phyloP scores from a whole-genome alignment of 495 filamentous ascomycete species.

The Penicillium waksmanii region DNA sequence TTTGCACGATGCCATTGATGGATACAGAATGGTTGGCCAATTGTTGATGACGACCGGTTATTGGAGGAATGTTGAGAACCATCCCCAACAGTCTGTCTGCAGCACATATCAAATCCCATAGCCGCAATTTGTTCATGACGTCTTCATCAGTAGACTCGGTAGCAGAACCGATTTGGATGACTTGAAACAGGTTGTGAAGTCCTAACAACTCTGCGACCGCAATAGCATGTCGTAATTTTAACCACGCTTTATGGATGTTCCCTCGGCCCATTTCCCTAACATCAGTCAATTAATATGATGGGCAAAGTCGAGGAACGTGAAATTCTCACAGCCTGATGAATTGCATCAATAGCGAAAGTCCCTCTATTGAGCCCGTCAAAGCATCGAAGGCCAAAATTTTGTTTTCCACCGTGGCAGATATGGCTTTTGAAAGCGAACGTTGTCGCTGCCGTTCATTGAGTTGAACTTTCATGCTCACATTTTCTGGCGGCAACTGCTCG shows the following conservation, averaged over 20 bases:
- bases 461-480: neutral
- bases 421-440: conserved; percentile 12
- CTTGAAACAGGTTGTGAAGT: conserved; percentile 22
- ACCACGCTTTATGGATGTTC: conserved; percentile 33
- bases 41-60: conserved; percentile 23
- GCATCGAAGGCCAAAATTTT: conserved; percentile 27
- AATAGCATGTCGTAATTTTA: conserved; percentile 28
- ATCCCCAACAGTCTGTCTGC: conserved; percentile 33
- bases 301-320: too few species aligned
- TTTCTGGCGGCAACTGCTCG: conserved; percentile 23
- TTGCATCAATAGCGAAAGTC: conserved; percentile 26
- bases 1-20: conserved; percentile 30
- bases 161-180: conserved; percentile 11
- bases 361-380: conserved; percentile 23
- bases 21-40: conserved; percentile 12
- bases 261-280: conserved; percentile 30
- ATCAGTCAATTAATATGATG: neutral
- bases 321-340: conserved; percentile 31
- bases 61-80: conserved; percentile 34
- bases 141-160: conserved; percentile 6
- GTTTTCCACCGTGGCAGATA: conserved; percentile 28
- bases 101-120: conserved; percentile 35
- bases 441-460: conserved; percentile 7
- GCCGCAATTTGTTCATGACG: conserved; percentile 18
- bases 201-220: conserved; percentile 36